Percentiles rank a stretch among this genome's conserved stretches.
phyloP scores from a whole-genome alignment of 2,329 filamentous ascomycete genomes.

The Trichoderma semiorbis region DNA sequence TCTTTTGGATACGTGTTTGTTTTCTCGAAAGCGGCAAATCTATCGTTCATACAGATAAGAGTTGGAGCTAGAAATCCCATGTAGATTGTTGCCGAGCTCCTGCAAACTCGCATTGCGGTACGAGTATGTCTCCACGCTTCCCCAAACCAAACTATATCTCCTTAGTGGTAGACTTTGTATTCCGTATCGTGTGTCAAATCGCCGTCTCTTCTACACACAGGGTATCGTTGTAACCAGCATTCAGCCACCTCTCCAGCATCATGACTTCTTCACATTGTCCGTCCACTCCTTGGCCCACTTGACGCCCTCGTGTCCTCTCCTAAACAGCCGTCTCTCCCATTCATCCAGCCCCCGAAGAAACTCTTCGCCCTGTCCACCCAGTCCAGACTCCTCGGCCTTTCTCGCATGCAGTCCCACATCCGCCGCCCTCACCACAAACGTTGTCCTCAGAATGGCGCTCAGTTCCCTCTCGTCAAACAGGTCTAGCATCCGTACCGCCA shows the following conservation, averaged over 20 bases:
- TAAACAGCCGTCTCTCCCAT: conserved; percentile 75
- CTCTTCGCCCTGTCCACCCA: conserved; percentile 63
- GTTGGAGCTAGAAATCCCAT: not conserved
- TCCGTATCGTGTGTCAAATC: not conserved
- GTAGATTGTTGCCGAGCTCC: not conserved
- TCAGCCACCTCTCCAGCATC: conserved; percentile 18
- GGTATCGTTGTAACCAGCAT: conserved; percentile 7
- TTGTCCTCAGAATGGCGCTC: conserved; percentile 69
- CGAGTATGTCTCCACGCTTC: not conserved
- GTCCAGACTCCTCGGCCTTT: conserved; percentile 65
- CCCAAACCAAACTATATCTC: not conserved
- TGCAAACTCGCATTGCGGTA: not conserved
- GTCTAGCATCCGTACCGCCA: conserved; percentile 82
- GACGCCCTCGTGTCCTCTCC: conserved; percentile 69
- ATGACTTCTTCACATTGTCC: conserved; percentile 48
- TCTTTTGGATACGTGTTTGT: not conserved
- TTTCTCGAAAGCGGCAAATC: not conserved
- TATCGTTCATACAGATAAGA: not conserved
- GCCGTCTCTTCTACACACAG: not conserved
- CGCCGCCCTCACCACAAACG: conserved; percentile 75
- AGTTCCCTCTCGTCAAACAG: conserved; percentile 80
- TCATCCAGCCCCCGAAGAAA: conserved; percentile 88
- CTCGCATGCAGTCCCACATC: conserved; percentile 87
- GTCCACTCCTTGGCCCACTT: conserved; percentile 70
- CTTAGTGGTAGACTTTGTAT: not conserved